These are phyloP conservation scores for Calonectria honghensis DNA, from an alignment of 2,329 filamentous ascomycete species.

Conservation along the genomic window DNA sequence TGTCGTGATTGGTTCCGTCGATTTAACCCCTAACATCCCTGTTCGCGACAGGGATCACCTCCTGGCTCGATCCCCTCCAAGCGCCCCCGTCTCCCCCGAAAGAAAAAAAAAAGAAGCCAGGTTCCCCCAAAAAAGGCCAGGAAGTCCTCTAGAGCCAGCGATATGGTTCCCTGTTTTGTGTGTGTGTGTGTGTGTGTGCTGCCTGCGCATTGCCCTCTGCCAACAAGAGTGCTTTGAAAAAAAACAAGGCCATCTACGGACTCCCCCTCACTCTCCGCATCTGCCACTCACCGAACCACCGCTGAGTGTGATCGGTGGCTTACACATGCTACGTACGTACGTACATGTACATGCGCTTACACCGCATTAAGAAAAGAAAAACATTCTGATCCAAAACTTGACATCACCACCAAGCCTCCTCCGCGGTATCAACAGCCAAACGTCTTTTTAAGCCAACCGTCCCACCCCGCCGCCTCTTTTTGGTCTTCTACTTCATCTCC, in stretches of 20 bases:
- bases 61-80: conserved; percentile 38
- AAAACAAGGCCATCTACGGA: not conserved
- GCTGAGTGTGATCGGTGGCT: not conserved
- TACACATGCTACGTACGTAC: conserved; percentile 8
- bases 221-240: not conserved
- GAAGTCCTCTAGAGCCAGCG: not conserved
- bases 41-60: conserved; percentile 11
- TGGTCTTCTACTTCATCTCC: conserved; percentile 36
- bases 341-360: conserved; percentile 19
- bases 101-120: conserved; percentile 14
- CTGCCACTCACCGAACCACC: not conserved
- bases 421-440: conserved; percentile 1
- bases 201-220: not conserved
- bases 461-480: conserved; percentile 28
- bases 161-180: conserved; percentile 7
- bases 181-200: not conserved
- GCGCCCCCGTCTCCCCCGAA: conserved; percentile 33
- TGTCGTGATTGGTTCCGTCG: conserved; percentile 29
- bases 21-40: conserved; percentile 31
- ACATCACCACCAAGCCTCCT: conserved; percentile 9
- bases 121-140: conserved; percentile 9
- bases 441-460: not conserved
- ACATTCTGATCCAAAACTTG: not conserved
- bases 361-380: not conserved
- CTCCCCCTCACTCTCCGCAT: conserved; percentile 3